Evolutionary conservation across 495 filamentous ascomycete genomes (phyloP), one percentile per base, ranked within the genome.

Genomic region (Tuber microsphaerosporum): DNA sequence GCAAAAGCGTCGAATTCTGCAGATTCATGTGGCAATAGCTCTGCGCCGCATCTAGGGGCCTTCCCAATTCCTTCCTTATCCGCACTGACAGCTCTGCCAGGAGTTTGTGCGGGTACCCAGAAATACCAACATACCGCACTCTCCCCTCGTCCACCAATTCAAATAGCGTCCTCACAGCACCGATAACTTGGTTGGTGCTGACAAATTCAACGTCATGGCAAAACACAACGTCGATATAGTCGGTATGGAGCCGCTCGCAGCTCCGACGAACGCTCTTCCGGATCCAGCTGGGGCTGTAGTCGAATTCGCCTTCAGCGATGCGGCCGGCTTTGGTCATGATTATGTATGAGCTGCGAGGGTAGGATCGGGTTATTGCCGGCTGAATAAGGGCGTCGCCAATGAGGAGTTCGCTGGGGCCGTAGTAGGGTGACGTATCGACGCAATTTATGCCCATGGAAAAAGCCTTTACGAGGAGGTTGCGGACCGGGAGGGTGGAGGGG

Each of bases 341-440:
- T 72, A 88, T 86, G 84, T 91, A 92, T 51, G 85, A 80, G 44
- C 82, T 42, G 39, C 88, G 86, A n/a, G 91, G 86, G 76, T 86
- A 34, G 34, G 34, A 71, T 71, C 20, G 26, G 56, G 56, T 65
- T 31, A 65, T 65, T 34, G 87, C 37, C 89, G 84, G 42, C 89
- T 88, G 71, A 88, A 85, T 34, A 46, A 98, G 89, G 12, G 94
- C 94, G 65, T 87, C 86, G 79, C 94, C 94, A 72, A 98, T 90
- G 56, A 97, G 88, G 73, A 89, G 85, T 82, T 97, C 94, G 10
- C 93, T 92, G n/a, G 94, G 94, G 4, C 94, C 94, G 84, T 97
- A 98, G 88, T 98, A 98, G 0, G 94, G 94, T 1, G 92, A 94
- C 17, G 94, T 97, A 84, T 98, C 94, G 85, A 98, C 97, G 75